phyloP scores from a whole-genome alignment of 1,284 basidiomycete species.

The Salmacisia buchloeana region DNA sequence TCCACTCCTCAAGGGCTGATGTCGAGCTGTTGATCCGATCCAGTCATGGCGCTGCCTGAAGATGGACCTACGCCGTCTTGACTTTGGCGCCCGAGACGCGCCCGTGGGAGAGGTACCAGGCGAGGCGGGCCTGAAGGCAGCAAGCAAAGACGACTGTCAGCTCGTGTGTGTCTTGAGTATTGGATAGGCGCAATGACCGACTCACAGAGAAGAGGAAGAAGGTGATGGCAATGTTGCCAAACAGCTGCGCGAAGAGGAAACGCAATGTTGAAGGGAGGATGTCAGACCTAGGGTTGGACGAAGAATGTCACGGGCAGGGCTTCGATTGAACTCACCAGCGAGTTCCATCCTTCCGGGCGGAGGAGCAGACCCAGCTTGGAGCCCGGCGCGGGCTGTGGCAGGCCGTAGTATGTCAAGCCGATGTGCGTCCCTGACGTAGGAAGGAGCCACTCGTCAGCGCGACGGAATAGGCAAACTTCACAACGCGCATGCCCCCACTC shows the following conservation, averaged over 20 bases:
- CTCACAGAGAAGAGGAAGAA: constrained; percentile 35
- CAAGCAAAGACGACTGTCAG: not conserved
- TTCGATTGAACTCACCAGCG: constrained; percentile 26
- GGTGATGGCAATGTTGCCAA: constrained; percentile 42
- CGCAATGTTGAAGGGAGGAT: not conserved
- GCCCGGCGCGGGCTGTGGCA: constrained; percentile 16
- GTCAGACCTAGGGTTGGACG: too few relatives aligned
- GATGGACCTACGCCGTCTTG: too few relatives aligned
- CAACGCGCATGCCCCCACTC: constrained; percentile 8
- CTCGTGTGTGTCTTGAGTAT: too few relatives aligned
- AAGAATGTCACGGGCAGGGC: too few relatives aligned
- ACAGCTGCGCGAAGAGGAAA: constrained; percentile 18
- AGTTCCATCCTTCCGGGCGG: constrained; percentile 26
- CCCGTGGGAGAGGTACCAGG: too few relatives aligned
- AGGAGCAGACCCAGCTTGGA: constrained; percentile 19
- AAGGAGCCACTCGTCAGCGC: not conserved
- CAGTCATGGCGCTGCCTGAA: too few relatives aligned
- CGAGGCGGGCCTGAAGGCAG: too few relatives aligned
- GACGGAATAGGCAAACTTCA: not conserved
- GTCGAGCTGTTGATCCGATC: too few relatives aligned
- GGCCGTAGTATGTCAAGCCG: constrained; percentile 27
- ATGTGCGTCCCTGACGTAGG: constrained; percentile 38
- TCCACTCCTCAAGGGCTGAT: too few relatives aligned
- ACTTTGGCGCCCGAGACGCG: too few relatives aligned
- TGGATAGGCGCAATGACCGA: not conserved